Evolutionary conservation across 2,329 filamentous ascomycete genomes (phyloP).

Genomic region (Fusarium hainanense): DNA sequence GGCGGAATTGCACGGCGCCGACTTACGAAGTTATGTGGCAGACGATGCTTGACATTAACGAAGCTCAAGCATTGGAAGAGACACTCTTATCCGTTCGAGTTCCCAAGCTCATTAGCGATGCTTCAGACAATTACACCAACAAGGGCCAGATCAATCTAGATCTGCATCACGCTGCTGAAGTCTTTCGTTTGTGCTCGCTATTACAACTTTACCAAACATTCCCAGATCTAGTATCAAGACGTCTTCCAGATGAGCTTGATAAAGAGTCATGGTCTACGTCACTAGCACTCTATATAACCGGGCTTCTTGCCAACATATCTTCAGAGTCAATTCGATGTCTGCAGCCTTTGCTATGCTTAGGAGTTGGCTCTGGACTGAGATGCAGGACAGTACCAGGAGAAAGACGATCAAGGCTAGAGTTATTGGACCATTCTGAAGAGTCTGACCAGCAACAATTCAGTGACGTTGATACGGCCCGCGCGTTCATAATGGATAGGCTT

Average conservation of each 20-base stretch:
- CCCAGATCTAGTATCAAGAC: constrained; percentile 48
- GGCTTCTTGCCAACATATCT: constrained; percentile 11
- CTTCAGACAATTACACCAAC: neutral
- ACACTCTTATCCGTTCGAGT: constrained; percentile 30
- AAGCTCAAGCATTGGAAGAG: constrained; percentile 36
- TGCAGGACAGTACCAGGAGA: constrained; percentile 20
- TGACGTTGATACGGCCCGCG: constrained; percentile 15
- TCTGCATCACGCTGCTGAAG: constrained; percentile 51
- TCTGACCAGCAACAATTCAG: neutral
- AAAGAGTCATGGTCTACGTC: constrained; percentile 27
- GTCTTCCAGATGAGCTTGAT: constrained; percentile 40
- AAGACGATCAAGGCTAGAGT: neutral
- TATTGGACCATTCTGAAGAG: neutral
- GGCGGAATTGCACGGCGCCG: constrained; percentile 32
- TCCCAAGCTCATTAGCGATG: constrained; percentile 13
- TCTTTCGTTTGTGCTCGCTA: constrained; percentile 52
- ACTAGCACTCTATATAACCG: constrained; percentile 26
- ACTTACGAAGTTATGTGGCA: constrained; percentile 40
- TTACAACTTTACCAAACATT: constrained; percentile 55
- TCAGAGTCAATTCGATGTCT: constrained; percentile 24
- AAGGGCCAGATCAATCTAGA: constrained; percentile 34
- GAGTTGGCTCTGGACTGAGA: constrained; percentile 20
- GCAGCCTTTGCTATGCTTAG: constrained; percentile 21
- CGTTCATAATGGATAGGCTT: constrained; percentile 24
- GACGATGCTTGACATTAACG: constrained; percentile 34